These are phyloP conservation scores for Neurospora sp. DNA, from an alignment of 495 filamentous ascomycete species.

Conservation along the genomic window DNA sequence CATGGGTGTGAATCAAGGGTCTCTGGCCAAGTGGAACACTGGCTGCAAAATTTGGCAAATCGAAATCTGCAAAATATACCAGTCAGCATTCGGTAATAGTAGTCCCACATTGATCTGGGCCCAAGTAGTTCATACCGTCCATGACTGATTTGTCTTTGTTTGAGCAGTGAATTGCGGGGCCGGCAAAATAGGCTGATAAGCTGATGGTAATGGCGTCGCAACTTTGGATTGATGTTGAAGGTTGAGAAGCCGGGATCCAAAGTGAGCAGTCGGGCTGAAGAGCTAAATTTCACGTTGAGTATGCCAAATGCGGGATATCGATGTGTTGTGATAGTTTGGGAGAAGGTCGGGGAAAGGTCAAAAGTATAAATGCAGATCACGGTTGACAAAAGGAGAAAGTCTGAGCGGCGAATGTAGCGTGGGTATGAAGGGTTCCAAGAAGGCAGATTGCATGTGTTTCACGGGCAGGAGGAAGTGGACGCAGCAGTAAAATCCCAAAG, in stretches of 20 bases:
- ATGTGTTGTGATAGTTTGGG: background rate
- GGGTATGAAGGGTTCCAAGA: background rate
- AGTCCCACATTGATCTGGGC: background rate
- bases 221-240: background rate
- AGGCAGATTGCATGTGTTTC: background rate
- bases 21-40: background rate
- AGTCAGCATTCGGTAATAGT: background rate
- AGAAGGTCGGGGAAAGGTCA: background rate
- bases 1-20: background rate
- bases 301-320: background rate
- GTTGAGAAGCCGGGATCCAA: background rate
- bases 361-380: background rate
- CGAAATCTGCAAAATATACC: background rate
- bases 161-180: background rate
- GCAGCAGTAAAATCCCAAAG: background rate
- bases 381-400: background rate
- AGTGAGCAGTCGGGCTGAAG: background rate
- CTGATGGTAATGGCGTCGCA: background rate
- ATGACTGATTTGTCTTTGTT: background rate
- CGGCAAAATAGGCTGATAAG: background rate
- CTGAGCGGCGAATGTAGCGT: background rate
- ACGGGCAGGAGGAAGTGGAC: background rate
- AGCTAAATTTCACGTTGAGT: background rate
- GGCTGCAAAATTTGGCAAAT: background rate
- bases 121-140: background rate